Evolutionary conservation across 1,284 basidiomycete genomes (phyloP), one percentile per base, ranked within the genome.

Genomic region (Moesziomyces parantarcticus): DNA sequence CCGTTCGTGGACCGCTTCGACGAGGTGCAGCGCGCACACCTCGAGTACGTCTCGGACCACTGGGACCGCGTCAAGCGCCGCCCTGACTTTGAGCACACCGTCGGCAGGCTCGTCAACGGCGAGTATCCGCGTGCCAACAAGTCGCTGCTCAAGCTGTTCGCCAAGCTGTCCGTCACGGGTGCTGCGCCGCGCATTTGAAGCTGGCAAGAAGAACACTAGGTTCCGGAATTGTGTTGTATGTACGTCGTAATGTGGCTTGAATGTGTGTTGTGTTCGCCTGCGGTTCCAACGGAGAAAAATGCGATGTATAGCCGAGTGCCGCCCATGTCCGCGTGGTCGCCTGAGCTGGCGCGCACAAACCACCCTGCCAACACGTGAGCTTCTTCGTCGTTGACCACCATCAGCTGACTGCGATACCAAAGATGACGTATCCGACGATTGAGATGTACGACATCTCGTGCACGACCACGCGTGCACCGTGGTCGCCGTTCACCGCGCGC

Each of bases 1-100:
- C 72, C 75, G 22, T 77, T 77, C n/a, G 75, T 74, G 44, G 75
- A 77, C 61, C 64, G 72, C 44, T 77, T 75, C 54, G 56, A 58
- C 54, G 75, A 77, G 49, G 62, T 77, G 23, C 75, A 75, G 52
- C 64, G 62, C n/a, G 75, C 73, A 3, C 75, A 77, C 36, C 72
- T 77, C 42, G 75, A 75, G 36, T 77, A 66, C 50, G 63, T 77
- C 29, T 52, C 65, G 9, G 50, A 62, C 39, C 66, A 77, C 68
- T 77, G 75, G 75, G 72, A 75, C 46, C 52, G 65, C 11, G 75
- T 75, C 58, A 77, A 75, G 68, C 63, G 64, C 39, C 43, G 75
- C n/a, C 72, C 72, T 25, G 75, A 77, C 57, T 77, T 77, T 55
- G 61, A 61, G 39, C 60, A 60, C n/a, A 75, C 65, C 20, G 69